Base-by-base conservation (phyloP, 306 rosid genomes). In the Nissolia schottii region DNA sequence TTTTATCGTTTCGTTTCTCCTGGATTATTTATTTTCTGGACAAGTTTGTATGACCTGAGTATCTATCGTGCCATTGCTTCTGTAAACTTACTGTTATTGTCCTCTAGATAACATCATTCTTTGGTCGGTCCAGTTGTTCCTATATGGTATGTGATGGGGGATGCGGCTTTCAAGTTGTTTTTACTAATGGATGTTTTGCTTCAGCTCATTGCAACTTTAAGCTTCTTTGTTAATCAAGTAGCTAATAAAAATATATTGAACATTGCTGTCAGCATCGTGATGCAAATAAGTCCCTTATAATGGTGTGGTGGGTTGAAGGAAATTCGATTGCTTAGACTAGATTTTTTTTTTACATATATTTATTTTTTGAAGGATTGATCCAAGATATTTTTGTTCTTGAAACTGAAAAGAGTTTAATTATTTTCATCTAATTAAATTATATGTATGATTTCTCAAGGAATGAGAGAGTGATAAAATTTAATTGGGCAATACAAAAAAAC, bases 11-110 rank as follows among this genome's bases (percentile, higher is more conserved):
- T 50, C 15, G 35, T 62, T 68, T 65, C 81, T 76, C 74, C 24
- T 40, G 48, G 67, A 67, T 57, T 82, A 74, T 77, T 79, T 54
- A 64, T 82, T 64, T 79, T 73, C 58, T 11, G 28, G 58, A 63
- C 22, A 38, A 74, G 66, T 29, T 73, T 66, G 77, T 70, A 22
- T 38, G 32, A 64, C 78, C 40, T 46, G 54, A 71, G 49, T 37
- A 29, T 73, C 72, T 79, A 11, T 53, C 29, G 29, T 67, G 63
- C 7, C 79, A 80, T 75, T 87, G 79, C 48, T 71, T 40, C 67
- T 78, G 77, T 57, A 57, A 22, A 62, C 55, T 53, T 46, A 31
- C 11, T 64, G 54, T 35, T 56, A 64, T 66, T 56, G 50, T 54
- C 46, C 41, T 69, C 75, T 1, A 68, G 69, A 74, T 55, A 79